These are phyloP conservation scores for Picochlorum costavermella DNA, from an alignment of 139 green algal species.

Conservation along the genomic window DNA sequence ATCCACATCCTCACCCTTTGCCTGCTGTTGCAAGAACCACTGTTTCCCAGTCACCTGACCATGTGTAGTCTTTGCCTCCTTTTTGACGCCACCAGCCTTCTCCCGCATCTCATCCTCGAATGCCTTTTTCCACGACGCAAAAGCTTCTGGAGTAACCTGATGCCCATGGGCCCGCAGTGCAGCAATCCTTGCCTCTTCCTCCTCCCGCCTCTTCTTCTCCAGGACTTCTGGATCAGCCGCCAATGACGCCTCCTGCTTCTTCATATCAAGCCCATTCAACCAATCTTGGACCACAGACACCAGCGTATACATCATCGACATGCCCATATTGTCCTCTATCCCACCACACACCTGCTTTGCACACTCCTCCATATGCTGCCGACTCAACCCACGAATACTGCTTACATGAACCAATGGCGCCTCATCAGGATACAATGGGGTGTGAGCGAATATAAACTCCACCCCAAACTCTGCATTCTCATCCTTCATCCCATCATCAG, in stretches of 20 bases:
- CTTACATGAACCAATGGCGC: constrained; percentile 40
- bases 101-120: constrained; percentile 30
- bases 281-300: constrained; percentile 48
- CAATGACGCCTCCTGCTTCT: constrained; percentile 4
- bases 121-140: constrained; percentile 55
- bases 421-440: constrained; percentile 39
- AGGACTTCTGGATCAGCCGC: constrained; percentile 36
- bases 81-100: no score
- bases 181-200: constrained; percentile 52
- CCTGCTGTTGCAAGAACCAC: constrained; percentile 57
- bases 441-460: constrained; percentile 46
- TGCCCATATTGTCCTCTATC: constrained; percentile 45
- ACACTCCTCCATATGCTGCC: constrained; percentile 48
- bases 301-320: constrained; percentile 45
- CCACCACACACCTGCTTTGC: constrained; percentile 28
- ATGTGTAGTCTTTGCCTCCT: neutral
- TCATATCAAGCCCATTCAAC: constrained; percentile 24
- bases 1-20: constrained; percentile 21
- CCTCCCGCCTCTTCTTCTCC: constrained; percentile 37
- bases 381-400: constrained; percentile 52
- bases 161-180: constrained; percentile 57
- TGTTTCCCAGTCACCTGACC: constrained; percentile 48
- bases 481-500: neutral
- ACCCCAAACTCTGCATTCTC: neutral
- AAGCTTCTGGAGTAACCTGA: constrained; percentile 64